Evolutionary conservation across 2,329 filamentous ascomycete species (phyloP).

Genomic region (Penicillium hordei): DNA sequence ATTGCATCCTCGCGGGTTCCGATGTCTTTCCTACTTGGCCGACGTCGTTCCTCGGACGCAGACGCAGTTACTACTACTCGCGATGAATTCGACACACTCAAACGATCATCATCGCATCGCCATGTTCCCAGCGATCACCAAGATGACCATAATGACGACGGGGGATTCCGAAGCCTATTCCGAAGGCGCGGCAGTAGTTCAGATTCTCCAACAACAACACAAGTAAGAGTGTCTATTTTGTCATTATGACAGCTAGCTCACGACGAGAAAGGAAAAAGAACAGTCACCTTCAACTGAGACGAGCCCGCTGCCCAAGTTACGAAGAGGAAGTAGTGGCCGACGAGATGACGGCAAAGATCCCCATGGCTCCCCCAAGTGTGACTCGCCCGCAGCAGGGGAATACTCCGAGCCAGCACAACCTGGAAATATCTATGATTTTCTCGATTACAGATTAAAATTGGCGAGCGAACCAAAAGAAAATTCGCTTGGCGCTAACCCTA

Average conservation of each 20-base stretch:
- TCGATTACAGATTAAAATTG: slow-evolving; percentile 26
- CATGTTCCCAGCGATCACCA: slow-evolving; percentile 4
- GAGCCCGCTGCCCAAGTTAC: not conserved
- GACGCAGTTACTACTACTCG: slow-evolving; percentile 8
- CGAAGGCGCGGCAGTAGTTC: slow-evolving; percentile 20
- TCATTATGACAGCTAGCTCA: not conserved
- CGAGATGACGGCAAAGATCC: slow-evolving; percentile 4
- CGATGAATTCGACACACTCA: slow-evolving; percentile 4
- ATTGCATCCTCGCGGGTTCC: not conserved
- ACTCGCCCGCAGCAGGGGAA: slow-evolving; percentile 8
- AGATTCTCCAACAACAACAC: not conserved
- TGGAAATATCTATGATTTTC: slow-evolving; percentile 28
- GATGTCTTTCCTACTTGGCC: slow-evolving; percentile 32
- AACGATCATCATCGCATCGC: slow-evolving; percentile 12
- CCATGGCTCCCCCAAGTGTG: slow-evolving; percentile 5
- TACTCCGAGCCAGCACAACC: slow-evolving; percentile 29
- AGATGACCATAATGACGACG: slow-evolving; percentile 3
- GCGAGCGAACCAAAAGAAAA: slow-evolving; percentile 1
- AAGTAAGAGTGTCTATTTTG: slow-evolving; percentile 3
- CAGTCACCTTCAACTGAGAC: not conserved
- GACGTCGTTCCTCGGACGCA: slow-evolving; percentile 29
- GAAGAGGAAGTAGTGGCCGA: not conserved
- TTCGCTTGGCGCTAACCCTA: not conserved
- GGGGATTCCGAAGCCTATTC: slow-evolving; percentile 27
- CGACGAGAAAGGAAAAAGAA: not conserved